Evolutionary conservation across 164 flowering plant genomes (phyloP), one percentile per base, ranked within the genome.

Genomic region (Liriodendron chinense): DNA sequence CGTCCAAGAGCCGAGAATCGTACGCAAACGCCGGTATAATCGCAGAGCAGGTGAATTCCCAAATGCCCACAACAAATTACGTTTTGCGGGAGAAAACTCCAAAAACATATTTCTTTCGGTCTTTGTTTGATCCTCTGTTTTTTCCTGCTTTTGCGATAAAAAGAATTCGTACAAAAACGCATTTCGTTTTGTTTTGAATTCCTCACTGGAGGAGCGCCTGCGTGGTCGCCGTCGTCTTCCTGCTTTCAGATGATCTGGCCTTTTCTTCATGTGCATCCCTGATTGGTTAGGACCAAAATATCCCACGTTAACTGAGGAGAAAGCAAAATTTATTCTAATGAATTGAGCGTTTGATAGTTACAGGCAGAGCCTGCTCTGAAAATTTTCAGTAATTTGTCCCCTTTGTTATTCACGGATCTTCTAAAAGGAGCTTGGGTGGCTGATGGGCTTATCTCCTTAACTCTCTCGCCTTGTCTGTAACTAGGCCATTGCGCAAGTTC

Each of bases 401-500:
- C 43, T 34, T 34, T 34, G 43, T 34, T 34, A 34, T 34, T 34
- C 43, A 34, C 43, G 43, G 43, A 34, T 34, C 7, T 34, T 34
- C 43, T 34, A 34, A 34, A 34, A 34, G 3, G 43, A 34, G 43
- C 43, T 7, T 7, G 43, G 43, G 43, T 34, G 18, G 18, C 59
- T 10, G 18, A 12, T 12, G 59, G 57, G 16, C 18, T 10, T 10
- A 53, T 16, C 13, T 9, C 13, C 3, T 53, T 16, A 16, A 10
- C 59, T 53, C 16, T 53, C 18, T 53, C 59, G 13, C 59, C 13
- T 10, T 53, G 10, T 53, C 59, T 53, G 59, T 53, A 53, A 53
- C 47, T 76, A 96, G 99, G 94, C 96, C 25, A 89, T 92, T 85
- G 96, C 99, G 4, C 99, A 96, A 87, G 96, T 96, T 57, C 84